These are phyloP conservation scores for Plasmodium vinckei DNA, from an alignment of 169 alveolate species.

Conservation along the genomic window DNA sequence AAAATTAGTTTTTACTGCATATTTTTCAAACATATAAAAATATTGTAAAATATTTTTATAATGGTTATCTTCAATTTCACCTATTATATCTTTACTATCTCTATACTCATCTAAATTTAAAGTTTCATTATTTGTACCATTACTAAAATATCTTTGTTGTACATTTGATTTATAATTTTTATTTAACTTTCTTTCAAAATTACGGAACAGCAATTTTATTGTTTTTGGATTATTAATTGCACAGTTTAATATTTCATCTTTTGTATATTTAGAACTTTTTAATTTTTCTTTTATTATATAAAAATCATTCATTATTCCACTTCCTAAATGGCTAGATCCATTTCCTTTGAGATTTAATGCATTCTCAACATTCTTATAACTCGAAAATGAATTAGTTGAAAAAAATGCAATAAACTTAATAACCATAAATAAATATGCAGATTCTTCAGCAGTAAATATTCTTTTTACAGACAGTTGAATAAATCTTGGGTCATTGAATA, in stretches of 20 bases:
- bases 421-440: slow-evolving; percentile 38
- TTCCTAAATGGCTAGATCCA: neutral
- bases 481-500: slow-evolving; percentile 38
- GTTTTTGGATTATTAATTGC: slow-evolving; percentile 38
- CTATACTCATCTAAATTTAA: neutral
- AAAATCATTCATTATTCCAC: slow-evolving; percentile 31
- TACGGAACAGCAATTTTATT: slow-evolving; percentile 34
- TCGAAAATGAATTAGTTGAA: slow-evolving; percentile 48
- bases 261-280: slow-evolving; percentile 65
- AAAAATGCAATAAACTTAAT: slow-evolving; percentile 53
- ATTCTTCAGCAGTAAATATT: slow-evolving; percentile 62
- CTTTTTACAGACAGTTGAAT: slow-evolving; percentile 67
- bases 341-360: slow-evolving; percentile 18
- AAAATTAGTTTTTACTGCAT: slow-evolving; percentile 84
- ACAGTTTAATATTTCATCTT: slow-evolving; percentile 56
- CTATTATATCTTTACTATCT: slow-evolving; percentile 66
- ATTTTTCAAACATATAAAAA: slow-evolving; percentile 81
- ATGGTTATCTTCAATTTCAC: slow-evolving; percentile 81
- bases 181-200: slow-evolving; percentile 41
- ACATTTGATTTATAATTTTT: neutral
- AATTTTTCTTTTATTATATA: slow-evolving; percentile 63
- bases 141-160: neutral
- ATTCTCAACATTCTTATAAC: slow-evolving; percentile 62
- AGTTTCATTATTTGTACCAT: neutral
- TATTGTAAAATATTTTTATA: slow-evolving; percentile 80